These are phyloP conservation scores for Eucalyptus tenuipes DNA, from an alignment of 345 rosid genomes.

Conservation along the genomic window DNA sequence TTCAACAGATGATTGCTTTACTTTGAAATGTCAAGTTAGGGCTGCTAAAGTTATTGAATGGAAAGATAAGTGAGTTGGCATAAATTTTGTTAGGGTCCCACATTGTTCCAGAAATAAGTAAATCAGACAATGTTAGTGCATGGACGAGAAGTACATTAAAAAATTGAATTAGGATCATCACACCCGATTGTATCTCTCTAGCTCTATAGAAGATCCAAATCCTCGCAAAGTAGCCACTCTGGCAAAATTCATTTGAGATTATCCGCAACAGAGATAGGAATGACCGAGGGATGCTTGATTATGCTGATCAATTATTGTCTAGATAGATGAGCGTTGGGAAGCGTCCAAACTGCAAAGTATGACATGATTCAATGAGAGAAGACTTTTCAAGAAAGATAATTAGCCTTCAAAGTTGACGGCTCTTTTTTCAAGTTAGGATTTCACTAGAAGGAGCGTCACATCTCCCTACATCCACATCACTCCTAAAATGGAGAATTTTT, in stretches of 20 bases:
- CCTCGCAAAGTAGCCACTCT: not conserved
- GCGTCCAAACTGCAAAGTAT: not conserved
- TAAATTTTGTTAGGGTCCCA: not conserved
- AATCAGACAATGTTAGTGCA: not conserved
- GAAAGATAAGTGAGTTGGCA: not conserved
- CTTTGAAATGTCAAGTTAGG: not conserved
- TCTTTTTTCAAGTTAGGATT: not conserved
- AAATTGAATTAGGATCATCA: not conserved
- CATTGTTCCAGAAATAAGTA: not conserved
- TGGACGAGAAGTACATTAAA: not conserved
- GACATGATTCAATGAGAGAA: not conserved
- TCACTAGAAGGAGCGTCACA: not conserved
- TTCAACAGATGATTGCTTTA: not conserved
- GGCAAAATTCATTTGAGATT: not conserved
- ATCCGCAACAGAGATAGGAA: not conserved
- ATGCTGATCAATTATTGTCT: not conserved
- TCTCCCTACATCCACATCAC: not conserved
- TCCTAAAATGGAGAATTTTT: not conserved
- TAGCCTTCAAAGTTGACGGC: not conserved
- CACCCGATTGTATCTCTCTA: not conserved
- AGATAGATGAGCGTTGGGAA: not conserved
- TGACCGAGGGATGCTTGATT: not conserved
- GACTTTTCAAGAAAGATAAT: not conserved
- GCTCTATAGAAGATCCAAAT: not conserved
- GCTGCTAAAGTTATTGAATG: not conserved